A percentile compares a stretch with the other conserved stretches of the same genome.
These are phyloP conservation scores for Cerrena zonata DNA, from an alignment of 1,284 basidiomycete species.

Conservation along the genomic window DNA sequence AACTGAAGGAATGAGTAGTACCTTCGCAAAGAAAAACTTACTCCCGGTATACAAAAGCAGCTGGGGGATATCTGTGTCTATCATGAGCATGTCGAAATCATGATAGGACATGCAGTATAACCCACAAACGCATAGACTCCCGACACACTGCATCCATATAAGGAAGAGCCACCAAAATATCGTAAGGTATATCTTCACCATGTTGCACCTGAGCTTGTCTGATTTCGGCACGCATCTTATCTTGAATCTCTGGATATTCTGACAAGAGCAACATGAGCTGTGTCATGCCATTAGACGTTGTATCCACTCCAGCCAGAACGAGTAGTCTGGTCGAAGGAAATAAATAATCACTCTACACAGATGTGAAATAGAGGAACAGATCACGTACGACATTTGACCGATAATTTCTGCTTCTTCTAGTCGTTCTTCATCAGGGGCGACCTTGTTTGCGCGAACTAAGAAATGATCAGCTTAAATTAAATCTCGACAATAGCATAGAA, in stretches of 20 bases:
- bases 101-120: not conserved
- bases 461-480: not conserved
- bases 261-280: slow-evolving; percentile 15
- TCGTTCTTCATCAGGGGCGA: slow-evolving; percentile 17
- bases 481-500: not conserved
- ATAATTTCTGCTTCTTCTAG: slow-evolving; percentile 20
- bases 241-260: slow-evolving; percentile 17
- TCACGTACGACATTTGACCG: slow-evolving; percentile 21
- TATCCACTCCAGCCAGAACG: slow-evolving; percentile 17
- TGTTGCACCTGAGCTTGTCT: slow-evolving; percentile 4
- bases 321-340: slow-evolving; percentile 4
- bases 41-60: slow-evolving; percentile 10
- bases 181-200: slow-evolving; percentile 14
- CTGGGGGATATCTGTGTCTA: slow-evolving; percentile 7
- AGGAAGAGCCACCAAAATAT: slow-evolving; percentile 17
- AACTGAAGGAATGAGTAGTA: not conserved
- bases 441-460: slow-evolving; percentile 23
- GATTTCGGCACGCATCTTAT: slow-evolving; percentile 17
- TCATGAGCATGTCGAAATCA: not conserved
- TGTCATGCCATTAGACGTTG: slow-evolving; percentile 16
- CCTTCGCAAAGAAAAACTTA: slow-evolving; percentile 2
- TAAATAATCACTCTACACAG: not conserved
- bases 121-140: slow-evolving; percentile 20
- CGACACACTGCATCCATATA: slow-evolving; percentile 21
- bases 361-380: not conserved